A percentile compares a stretch with the other conserved stretches of the same genome.
Evolutionary conservation across 2,329 filamentous ascomycete species (phyloP).

Genomic region (Hymenoscyphus repandus): DNA sequence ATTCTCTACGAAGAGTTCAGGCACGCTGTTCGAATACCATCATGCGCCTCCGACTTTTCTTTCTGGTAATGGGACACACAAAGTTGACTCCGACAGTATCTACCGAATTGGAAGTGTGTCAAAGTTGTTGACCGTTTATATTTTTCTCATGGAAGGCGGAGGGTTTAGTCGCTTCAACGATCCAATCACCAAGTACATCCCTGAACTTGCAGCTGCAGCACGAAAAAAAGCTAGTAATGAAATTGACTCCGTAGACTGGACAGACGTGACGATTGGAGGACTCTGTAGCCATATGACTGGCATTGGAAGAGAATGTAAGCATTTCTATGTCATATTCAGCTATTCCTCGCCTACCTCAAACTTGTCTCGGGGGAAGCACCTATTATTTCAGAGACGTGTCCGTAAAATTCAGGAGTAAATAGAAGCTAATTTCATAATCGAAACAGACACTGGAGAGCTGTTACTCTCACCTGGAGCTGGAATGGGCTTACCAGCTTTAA

Average conservation of each 20-base stretch:
- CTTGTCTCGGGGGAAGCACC: too few relatives aligned
- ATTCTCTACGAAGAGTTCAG: slow-evolving; percentile 31
- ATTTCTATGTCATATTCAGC: too few relatives aligned
- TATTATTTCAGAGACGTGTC: too few relatives aligned
- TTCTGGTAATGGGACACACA: slow-evolving; percentile 30
- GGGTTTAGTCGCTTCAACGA: slow-evolving; percentile 36
- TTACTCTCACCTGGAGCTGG: too few relatives aligned
- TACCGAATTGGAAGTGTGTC: slow-evolving; percentile 40
- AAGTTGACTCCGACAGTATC: slow-evolving; percentile 36
- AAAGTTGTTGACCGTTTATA: slow-evolving; percentile 41
- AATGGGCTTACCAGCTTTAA: too few relatives aligned
- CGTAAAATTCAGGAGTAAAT: too few relatives aligned
- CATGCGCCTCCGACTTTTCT: slow-evolving; percentile 29
- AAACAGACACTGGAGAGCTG: too few relatives aligned
- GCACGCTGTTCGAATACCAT: slow-evolving; percentile 32
- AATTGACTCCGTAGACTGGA: slow-evolving; percentile 18
- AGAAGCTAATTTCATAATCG: too few relatives aligned
- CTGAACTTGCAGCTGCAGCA: slow-evolving; percentile 32
- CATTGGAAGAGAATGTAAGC: slow-evolving; percentile 14
- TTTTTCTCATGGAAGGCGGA: slow-evolving; percentile 37
- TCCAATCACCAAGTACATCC: slow-evolving; percentile 38
- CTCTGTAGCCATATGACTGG: slow-evolving; percentile 19
- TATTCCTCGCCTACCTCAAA: too few relatives aligned
- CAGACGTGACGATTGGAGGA: slow-evolving; percentile 16
- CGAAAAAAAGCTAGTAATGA: slow-evolving; percentile 8